phyloP scores from a whole-genome alignment of 2,329 filamentous ascomycete genomes.

The Tolypocladium album region DNA sequence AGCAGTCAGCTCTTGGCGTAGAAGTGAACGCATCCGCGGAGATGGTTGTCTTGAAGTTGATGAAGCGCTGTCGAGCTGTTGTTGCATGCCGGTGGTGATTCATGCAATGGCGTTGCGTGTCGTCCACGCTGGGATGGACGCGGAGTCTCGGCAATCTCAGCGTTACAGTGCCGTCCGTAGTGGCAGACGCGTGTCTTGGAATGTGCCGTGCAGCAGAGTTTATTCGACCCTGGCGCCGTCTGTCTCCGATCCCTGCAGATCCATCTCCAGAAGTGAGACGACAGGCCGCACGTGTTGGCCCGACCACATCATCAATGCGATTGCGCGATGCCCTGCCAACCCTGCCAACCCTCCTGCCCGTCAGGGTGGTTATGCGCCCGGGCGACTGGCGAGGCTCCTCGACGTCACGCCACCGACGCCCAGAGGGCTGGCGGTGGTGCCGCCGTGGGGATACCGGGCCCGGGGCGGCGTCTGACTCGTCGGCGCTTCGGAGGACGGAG shows the following conservation, averaged over 20 bases:
- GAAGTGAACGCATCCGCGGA: neutral
- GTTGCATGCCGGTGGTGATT: neutral
- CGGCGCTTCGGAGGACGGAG: neutral
- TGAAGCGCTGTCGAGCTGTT: neutral
- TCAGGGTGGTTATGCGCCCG: neutral
- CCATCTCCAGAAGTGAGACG: neutral
- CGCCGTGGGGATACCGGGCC: neutral
- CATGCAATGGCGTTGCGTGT: neutral
- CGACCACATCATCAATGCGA: neutral
- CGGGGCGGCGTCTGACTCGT: neutral
- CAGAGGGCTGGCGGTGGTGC: neutral
- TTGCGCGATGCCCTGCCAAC: neutral
- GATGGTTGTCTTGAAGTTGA: neutral
- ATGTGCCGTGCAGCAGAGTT: neutral
- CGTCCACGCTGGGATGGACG: neutral
- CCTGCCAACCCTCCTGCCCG: neutral
- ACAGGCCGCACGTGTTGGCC: neutral
- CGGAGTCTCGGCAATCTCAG: neutral
- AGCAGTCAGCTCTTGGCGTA: neutral
- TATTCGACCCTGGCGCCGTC: neutral
- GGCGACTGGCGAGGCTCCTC: neutral
- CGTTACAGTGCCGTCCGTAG: neutral
- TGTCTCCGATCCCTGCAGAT: neutral
- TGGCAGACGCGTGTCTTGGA: neutral
- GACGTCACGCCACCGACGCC: neutral